Conservation (phyloP, 495 filamentous ascomycete genomes). For the Chaetomium cochliodes region DNA sequence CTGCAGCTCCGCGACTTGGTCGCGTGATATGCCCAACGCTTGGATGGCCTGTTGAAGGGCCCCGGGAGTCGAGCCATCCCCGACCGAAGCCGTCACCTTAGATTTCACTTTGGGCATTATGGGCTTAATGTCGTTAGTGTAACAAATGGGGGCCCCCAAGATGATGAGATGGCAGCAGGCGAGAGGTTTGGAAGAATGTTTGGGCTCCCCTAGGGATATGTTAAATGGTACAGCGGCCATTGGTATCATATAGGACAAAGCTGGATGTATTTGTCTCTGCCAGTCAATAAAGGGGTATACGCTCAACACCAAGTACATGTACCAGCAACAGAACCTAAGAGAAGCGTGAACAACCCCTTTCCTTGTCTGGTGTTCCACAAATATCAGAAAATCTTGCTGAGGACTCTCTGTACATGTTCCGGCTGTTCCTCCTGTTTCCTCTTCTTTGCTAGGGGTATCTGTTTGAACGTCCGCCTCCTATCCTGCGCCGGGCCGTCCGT, state of each 20-base stretch:
- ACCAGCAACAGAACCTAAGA: constrained; percentile 4
- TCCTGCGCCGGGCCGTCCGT: constrained; percentile 33
- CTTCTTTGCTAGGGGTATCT: constrained; percentile 58
- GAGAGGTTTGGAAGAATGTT: not conserved
- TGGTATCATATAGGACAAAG: not conserved
- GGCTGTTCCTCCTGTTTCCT: constrained; percentile 48
- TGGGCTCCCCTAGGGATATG: not conserved
- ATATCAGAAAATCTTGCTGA: constrained; percentile 75
- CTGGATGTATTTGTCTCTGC: not conserved
- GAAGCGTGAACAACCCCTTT: not conserved
- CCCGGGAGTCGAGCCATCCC: not conserved
- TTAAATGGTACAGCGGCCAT: not conserved
- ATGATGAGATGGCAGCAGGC: not conserved
- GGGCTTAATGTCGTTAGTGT: no score
- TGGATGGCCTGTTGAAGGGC: constrained; percentile 6
- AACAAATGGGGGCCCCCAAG: no score
- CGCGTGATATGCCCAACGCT: constrained; percentile 18
- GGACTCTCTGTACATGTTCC: constrained; percentile 70
- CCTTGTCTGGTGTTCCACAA: not conserved
- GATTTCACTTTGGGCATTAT: not conserved
- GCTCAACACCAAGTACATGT: constrained; percentile 1
- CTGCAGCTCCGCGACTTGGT: constrained; percentile 24
- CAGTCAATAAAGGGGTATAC: not conserved
- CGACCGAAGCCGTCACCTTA: not conserved
- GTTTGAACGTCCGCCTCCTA: constrained; percentile 66